phyloP scores from a whole-genome alignment of 495 filamentous ascomycete genomes.

The Tuber aestivum region DNA sequence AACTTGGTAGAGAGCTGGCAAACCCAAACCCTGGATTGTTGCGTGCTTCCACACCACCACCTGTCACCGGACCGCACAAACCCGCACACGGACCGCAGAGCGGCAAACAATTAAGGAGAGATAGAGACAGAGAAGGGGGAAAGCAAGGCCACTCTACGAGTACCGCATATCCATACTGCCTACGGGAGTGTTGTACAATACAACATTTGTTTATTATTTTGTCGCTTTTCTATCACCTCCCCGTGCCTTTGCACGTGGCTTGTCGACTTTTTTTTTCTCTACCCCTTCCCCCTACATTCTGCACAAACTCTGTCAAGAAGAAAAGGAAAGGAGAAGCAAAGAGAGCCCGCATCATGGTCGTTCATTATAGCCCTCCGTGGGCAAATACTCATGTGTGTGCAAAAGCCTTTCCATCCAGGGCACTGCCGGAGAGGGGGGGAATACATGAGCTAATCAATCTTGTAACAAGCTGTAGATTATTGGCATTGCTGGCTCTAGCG shows the following conservation, averaged over 20 bases:
- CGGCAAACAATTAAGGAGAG: not conserved
- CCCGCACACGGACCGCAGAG: not conserved
- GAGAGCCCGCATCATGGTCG: conserved; percentile 42
- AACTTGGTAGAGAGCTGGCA: not conserved
- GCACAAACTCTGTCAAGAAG: conserved; percentile 2
- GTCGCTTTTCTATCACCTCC: not conserved
- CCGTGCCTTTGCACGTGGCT: not conserved
- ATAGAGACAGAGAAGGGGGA: not conserved
- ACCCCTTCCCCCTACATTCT: not conserved
- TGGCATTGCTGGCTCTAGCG: conserved; percentile 89
- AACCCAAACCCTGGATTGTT: not conserved
- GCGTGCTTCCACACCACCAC: not conserved
- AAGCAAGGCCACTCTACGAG: not conserved
- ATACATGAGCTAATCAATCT: conserved; percentile 12
- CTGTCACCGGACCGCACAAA: not conserved
- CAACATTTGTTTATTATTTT: not conserved
- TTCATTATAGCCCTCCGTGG: conserved; percentile 90
- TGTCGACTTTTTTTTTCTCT: not conserved
- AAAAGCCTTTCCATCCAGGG: not conserved
- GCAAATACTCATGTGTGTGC: conserved; percentile 48
- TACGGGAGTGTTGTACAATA: not conserved
- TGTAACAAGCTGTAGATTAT: conserved; percentile 56
- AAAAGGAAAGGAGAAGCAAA: not conserved
- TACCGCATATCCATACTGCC: not conserved
- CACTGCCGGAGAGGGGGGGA: not conserved